Evolutionary conservation across 2,329 filamentous ascomycete genomes (phyloP).

Genomic region (Pseudogymnoascus sp.): DNA sequence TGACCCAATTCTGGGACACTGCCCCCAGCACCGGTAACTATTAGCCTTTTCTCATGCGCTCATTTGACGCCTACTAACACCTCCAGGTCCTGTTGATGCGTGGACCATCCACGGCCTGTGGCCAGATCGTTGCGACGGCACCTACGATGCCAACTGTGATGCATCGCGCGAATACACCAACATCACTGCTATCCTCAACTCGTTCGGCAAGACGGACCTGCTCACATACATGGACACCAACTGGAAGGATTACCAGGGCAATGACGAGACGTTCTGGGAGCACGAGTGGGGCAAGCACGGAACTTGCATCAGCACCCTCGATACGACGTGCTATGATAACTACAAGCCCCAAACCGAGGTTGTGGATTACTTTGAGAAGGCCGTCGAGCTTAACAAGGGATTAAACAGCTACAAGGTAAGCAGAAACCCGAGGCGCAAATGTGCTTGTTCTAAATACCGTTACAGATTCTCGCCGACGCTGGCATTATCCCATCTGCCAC

Average conservation of each 20-base stretch:
- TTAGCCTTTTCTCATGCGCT: not conserved
- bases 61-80: not conserved
- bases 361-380: constrained; percentile 58
- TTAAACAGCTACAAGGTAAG: constrained; percentile 54
- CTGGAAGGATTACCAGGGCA: constrained; percentile 61
- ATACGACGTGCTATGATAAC: constrained; percentile 54
- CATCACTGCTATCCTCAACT: constrained; percentile 52
- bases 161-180: constrained; percentile 51
- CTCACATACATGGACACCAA: constrained; percentile 60
- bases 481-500: constrained; percentile 45
- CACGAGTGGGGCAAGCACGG: constrained; percentile 72
- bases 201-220: constrained; percentile 44
- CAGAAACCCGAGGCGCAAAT: constrained; percentile 4
- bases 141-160: constrained; percentile 60
- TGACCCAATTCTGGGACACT: constrained; percentile 73
- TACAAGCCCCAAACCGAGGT: constrained; percentile 56
- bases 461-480: constrained; percentile 46
- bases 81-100: constrained; percentile 50
- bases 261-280: constrained; percentile 59
- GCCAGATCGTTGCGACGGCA: constrained; percentile 61
- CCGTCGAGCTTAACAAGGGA: constrained; percentile 56
- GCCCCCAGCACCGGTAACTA: constrained; percentile 40
- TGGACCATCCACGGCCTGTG: constrained; percentile 69
- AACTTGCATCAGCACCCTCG: constrained; percentile 61
- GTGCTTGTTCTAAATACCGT: not conserved